Conservation (phyloP, 345 rosid species). For the Acer saccharum region DNA sequence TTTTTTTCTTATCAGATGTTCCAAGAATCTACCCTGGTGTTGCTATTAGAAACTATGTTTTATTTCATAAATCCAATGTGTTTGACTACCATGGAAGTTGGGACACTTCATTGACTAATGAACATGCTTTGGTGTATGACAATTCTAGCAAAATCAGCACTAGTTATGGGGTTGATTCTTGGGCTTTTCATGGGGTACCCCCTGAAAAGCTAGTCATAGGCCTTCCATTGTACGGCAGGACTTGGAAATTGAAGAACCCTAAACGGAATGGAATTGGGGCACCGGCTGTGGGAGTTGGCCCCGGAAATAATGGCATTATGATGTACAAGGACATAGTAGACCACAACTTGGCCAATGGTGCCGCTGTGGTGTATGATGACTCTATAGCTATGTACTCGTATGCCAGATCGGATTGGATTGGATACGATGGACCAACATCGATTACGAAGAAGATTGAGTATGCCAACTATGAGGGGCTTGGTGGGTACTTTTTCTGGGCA, state of each 20-base stretch:
- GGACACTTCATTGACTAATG: conserved; percentile 32
- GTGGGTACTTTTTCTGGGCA: conserved; percentile 39
- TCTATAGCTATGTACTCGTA: conserved; percentile 29
- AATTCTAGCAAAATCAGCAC: conserved; percentile 26
- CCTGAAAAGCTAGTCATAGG: conserved; percentile 30
- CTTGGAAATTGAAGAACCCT: conserved; percentile 34
- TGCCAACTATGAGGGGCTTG: conserved; percentile 9
- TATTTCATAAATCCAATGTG: conserved; percentile 33
- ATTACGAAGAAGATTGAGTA: conserved; percentile 17
- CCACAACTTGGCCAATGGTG: conserved; percentile 19
- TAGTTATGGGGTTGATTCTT: conserved; percentile 28
- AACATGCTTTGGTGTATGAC: conserved; percentile 33
- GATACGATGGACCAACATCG: conserved; percentile 28
- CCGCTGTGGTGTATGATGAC: conserved; percentile 21
- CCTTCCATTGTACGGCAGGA: conserved; percentile 34
- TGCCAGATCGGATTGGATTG: conserved; percentile 28
- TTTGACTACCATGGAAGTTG: conserved; percentile 39
- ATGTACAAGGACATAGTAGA: conserved; percentile 12
- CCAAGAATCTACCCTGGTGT: conserved; percentile 19
- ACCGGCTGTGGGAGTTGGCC: conserved; percentile 31
- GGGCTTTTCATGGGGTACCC: conserved; percentile 27
- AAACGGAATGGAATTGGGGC: conserved; percentile 24
- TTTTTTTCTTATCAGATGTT: conserved; percentile 17
- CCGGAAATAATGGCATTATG: conserved; percentile 19
- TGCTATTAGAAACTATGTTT: conserved; percentile 20